Base-by-base conservation (phyloP, 2,329 filamentous ascomycete genomes). In the Colletotrichum chrysophilum region DNA sequence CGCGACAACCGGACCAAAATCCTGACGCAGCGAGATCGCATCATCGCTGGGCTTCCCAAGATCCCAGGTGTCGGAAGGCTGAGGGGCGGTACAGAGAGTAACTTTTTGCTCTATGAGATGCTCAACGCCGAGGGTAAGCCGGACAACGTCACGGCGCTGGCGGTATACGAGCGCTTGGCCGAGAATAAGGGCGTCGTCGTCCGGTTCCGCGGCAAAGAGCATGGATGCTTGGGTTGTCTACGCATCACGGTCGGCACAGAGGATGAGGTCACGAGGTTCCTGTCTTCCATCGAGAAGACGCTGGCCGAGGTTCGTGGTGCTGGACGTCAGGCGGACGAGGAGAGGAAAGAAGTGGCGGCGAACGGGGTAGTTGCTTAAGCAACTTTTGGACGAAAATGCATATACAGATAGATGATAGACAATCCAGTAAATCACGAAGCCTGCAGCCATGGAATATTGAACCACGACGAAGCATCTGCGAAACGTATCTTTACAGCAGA, bases 221-320 rank as follows among this genome's bases (percentile, higher is more conserved):
- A 94, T 78, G 96, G 96, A 6, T 99, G 97, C 83, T 84, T 93
- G 56, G 97, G 96, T 1, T 98, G 96, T 81, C 85, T 99, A 83
- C 91, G 97, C 71, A 95, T 98, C 79, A 99, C 97, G 0, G 92
- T 99, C 14, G 97, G 97, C 18, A 98, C 96, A 1, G 94, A 97
- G 83, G 86, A 91, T 2, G 97, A 99, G 85, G 95, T 97, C 10
- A 93, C 93, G 30, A 90, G 93, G 75, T 95, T 98, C 81, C 83
- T 99, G 79, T 86, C 87, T 24, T 93, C 96, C 79, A 85, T 98
- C 26, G 87, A 86, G 78, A 85, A 83, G 71, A 86, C 86, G 3
- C 79, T 92, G 71, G 84, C 79, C 3, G 87, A 91, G 78, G 86
- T 91, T 12, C 82, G 86, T 18, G 85, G 83, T 0, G 73, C 56